Conservation (phyloP, 2,329 filamentous ascomycete genomes). For the Phaeosphaeriaceae sp. region DNA sequence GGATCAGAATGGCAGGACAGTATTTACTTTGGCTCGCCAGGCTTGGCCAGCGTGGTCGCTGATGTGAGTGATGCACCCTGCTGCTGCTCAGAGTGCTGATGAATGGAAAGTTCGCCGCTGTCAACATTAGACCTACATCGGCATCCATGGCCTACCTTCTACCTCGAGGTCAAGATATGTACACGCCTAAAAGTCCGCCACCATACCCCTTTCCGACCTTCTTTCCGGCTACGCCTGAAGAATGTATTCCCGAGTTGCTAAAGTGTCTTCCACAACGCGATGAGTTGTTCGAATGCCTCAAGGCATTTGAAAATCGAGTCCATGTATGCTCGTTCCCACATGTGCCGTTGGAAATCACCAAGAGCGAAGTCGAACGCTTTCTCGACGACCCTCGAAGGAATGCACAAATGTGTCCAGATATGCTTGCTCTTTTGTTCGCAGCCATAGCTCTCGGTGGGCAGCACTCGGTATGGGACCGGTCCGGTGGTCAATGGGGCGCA, state of each 20-base stretch:
- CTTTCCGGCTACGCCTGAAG: conserved; percentile 45
- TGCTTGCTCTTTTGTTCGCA: conserved; percentile 58
- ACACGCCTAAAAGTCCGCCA: conserved; percentile 43
- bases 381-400: conserved; percentile 52
- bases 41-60: conserved; percentile 54
- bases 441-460: conserved; percentile 57
- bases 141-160: conserved; percentile 53
- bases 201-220: conserved; percentile 56
- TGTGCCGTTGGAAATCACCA: conserved; percentile 53
- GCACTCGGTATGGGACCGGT: conserved; percentile 53
- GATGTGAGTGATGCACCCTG: conserved; percentile 45
- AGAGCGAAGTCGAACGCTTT: conserved; percentile 54
- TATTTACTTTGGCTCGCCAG: conserved; percentile 59
- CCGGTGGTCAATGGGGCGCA: conserved; percentile 48
- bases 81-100: conserved; percentile 20
- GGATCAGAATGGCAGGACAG: conserved; percentile 52
- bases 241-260: conserved; percentile 45
- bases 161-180: conserved; percentile 53
- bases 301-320: conserved; percentile 52
- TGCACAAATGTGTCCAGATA: conserved; percentile 53
- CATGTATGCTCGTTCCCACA: conserved; percentile 56
- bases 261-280: conserved; percentile 48
- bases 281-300: conserved; percentile 50
- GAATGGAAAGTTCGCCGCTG: conserved; percentile 50
- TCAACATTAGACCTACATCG: conserved; percentile 43